These are phyloP conservation scores for Botrytis fragariae DNA, from an alignment of 2,329 filamentous ascomycete genomes.

Conservation along the genomic window DNA sequence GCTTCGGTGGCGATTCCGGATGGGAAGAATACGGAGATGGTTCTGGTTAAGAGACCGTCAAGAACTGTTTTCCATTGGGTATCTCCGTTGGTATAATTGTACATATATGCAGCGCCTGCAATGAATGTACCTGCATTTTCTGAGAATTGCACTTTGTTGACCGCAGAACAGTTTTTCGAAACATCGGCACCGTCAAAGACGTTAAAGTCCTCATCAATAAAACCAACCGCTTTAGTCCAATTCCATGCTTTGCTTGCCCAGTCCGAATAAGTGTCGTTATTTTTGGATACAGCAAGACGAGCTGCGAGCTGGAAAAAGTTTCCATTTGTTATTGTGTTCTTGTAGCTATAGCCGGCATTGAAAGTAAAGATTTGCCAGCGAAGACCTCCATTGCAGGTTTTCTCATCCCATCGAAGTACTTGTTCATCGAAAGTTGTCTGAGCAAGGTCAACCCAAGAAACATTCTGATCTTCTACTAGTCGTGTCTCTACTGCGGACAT, in stretches of 20 bases:
- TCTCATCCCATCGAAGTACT: conserved; percentile 63
- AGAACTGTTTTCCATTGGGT: conserved; percentile 53
- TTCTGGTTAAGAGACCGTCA: conserved; percentile 52
- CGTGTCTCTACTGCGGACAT: conserved; percentile 65
- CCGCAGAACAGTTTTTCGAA: conserved; percentile 53
- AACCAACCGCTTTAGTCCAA: conserved; percentile 54
- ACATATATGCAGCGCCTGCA: conserved; percentile 66
- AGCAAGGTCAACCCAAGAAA: conserved; percentile 46
- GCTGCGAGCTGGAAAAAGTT: conserved; percentile 65
- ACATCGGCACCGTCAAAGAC: conserved; percentile 64
- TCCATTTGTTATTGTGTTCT: conserved; percentile 60
- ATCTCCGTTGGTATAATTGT: conserved; percentile 47
- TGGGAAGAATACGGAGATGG: conserved; percentile 52
- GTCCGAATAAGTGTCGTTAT: conserved; percentile 61
- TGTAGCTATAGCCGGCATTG: conserved; percentile 76
- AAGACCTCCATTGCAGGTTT: conserved; percentile 65
- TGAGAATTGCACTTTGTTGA: conserved; percentile 63
- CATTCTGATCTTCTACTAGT: conserved; percentile 56
- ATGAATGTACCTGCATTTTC: conserved; percentile 64
- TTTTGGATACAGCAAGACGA: conserved; percentile 69
- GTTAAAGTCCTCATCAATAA: conserved; percentile 59
- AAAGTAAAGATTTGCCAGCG: conserved; percentile 76
- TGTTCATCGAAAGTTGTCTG: conserved; percentile 69
- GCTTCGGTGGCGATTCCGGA: conserved; percentile 62
- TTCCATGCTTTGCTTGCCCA: conserved; percentile 62